Conservation (phyloP, 257 asterid species). For the Solanum pinnatisectum region DNA sequence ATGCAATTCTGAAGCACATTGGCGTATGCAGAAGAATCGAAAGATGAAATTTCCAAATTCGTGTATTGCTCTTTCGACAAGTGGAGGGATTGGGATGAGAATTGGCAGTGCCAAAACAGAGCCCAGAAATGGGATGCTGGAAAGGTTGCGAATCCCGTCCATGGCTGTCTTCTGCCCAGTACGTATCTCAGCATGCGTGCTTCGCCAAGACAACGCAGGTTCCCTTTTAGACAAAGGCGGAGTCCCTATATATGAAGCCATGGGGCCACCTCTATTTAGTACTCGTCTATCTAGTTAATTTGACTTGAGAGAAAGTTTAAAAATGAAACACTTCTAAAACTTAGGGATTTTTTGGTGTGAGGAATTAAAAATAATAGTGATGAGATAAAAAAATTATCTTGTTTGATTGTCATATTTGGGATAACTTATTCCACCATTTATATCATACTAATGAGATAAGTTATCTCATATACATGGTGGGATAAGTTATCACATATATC, state of each 20-base stretch:
- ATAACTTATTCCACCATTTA: no score
- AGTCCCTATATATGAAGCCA: background rate
- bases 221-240: background rate
- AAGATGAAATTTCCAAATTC: constrained; percentile 9
- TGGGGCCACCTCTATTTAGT: background rate
- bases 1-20: constrained; percentile 18
- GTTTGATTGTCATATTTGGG: no score
- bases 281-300: no score
- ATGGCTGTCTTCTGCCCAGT: constrained; percentile 2
- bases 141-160: background rate
- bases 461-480: no score
- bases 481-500: no score
- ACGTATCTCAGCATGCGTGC: constrained; percentile 16
- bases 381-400: no score
- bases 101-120: background rate
- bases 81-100: constrained; percentile 3
- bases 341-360: no score
- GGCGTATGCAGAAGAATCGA: constrained; percentile 39
- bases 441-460: no score
- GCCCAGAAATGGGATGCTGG: background rate
- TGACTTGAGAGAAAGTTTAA: no score
- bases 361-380: no score
- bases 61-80: constrained; percentile 8
- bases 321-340: no score
- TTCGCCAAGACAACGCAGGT: background rate